Conservation (phyloP, 257 asterid species). For the Gynochthodes officinalis region DNA sequence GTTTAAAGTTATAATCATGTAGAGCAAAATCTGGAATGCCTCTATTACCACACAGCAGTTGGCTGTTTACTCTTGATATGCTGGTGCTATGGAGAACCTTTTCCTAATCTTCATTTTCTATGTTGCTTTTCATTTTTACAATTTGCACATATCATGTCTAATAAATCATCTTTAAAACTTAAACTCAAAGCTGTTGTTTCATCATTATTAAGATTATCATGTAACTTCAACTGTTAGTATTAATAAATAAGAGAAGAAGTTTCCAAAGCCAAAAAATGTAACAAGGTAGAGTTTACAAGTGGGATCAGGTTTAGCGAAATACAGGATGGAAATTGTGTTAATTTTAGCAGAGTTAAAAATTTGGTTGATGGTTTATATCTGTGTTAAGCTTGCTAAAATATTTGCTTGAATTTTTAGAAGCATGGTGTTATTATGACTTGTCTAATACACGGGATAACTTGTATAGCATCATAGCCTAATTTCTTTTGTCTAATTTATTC, state of each 20-base stretch:
- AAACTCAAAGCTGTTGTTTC: neutral
- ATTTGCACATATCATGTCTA: neutral
- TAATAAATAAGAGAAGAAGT: neutral
- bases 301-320: neutral
- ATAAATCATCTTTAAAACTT: neutral
- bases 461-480: no score
- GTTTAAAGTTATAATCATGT: neutral
- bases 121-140: neutral
- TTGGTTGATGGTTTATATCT: neutral
- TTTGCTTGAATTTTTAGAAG: neutral
- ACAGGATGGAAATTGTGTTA: neutral
- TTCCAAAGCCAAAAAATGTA: neutral
- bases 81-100: neutral
- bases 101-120: no score
- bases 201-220: neutral
- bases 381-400: neutral
- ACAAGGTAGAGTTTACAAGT: neutral
- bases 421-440: neutral
- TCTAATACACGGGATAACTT: neutral
- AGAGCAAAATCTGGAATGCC: neutral
- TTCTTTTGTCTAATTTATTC: neutral
- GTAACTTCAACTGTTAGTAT: neutral
- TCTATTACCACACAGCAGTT: neutral
- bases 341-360: neutral
- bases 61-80: neutral